Conservation (phyloP, 441 rosid species). For the Mallotus repandus region DNA sequence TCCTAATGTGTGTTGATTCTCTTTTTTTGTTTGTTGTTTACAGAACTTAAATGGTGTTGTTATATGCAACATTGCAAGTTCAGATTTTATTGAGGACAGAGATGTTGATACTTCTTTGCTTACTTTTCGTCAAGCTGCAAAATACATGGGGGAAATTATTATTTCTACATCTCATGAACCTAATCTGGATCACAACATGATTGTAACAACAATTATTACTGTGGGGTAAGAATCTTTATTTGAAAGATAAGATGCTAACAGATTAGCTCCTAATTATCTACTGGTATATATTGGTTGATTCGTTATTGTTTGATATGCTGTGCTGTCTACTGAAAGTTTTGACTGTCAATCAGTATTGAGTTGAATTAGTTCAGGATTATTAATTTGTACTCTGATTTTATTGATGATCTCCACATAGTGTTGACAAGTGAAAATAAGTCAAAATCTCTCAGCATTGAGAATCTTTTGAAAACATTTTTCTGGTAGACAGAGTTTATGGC, state of each 20-base stretch:
- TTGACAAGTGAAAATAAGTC: not conserved
- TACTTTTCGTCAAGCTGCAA: constrained; percentile 63
- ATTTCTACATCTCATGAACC: constrained; percentile 60
- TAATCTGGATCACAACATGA: constrained; percentile 52
- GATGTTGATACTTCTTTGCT: constrained; percentile 50
- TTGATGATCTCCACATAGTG: not conserved
- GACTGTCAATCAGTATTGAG: not conserved
- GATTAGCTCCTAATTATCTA: not conserved
- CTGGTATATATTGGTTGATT: constrained; percentile 8
- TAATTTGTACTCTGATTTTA: not conserved
- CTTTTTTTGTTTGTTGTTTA: constrained; percentile 17
- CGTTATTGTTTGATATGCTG: not conserved
- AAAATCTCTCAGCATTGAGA: not conserved
- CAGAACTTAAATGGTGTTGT: constrained; percentile 65
- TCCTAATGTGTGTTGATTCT: not conserved
- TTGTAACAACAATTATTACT: constrained; percentile 64
- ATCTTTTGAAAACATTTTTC: not conserved
- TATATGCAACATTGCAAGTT: constrained; percentile 67
- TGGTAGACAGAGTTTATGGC: not conserved
- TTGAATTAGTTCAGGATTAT: constrained; percentile 12
- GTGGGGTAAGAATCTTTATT: constrained; percentile 51
- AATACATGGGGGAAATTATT: constrained; percentile 59
- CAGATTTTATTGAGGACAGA: constrained; percentile 40
- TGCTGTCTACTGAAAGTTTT: constrained; percentile 7
- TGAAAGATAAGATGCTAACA: constrained; percentile 9